Percentiles rank a stretch among this genome's conserved stretches.
phyloP scores from a whole-genome alignment of 208 protist species.

The Trypanosoma avium region DNA sequence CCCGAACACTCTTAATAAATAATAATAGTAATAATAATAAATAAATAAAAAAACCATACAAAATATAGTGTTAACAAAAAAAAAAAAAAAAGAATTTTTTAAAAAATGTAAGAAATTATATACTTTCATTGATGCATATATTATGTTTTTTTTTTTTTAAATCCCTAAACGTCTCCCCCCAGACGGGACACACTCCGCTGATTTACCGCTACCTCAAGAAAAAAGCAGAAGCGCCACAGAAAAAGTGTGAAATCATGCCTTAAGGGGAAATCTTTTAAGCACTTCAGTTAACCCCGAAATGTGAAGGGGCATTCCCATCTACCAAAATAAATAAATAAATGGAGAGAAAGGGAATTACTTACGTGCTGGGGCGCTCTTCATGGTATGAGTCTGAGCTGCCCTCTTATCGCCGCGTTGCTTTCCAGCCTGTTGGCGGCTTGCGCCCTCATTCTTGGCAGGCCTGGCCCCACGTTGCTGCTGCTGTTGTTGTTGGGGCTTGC shows the following conservation, averaged over 20 bases:
- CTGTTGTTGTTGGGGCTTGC: conserved; percentile 14
- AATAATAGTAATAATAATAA: too few species aligned
- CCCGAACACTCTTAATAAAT: too few species aligned
- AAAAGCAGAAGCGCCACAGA: conserved; percentile 27
- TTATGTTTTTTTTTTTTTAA: too few species aligned
- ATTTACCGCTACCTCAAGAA: conserved; percentile 21
- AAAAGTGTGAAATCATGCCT: conserved; percentile 18
- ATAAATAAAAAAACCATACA: too few species aligned
- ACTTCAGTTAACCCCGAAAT: conserved; percentile 18
- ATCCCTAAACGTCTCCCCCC: conserved; percentile 23
- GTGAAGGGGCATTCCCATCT: too few species aligned
- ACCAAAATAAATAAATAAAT: too few species aligned
- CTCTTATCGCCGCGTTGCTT: conserved; percentile 15
- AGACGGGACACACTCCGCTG: conserved; percentile 25
- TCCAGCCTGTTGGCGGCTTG: conserved; percentile 4
- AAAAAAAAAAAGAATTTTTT: conserved; percentile 12
- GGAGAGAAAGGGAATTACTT: background rate
- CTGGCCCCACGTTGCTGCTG: conserved; percentile 15
- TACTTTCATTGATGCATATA: conserved; percentile 9
- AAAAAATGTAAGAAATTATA: conserved; percentile 7
- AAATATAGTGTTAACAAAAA: conserved; percentile 1
- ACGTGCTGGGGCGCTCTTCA: conserved; percentile 5
- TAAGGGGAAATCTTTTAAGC: conserved; percentile 13
- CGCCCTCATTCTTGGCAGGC: conserved; percentile 19
- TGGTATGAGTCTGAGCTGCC: conserved; percentile 14